Evolutionary conservation across 2,329 filamentous ascomycete species (phyloP).

Genomic region (Didymella sp.): DNA sequence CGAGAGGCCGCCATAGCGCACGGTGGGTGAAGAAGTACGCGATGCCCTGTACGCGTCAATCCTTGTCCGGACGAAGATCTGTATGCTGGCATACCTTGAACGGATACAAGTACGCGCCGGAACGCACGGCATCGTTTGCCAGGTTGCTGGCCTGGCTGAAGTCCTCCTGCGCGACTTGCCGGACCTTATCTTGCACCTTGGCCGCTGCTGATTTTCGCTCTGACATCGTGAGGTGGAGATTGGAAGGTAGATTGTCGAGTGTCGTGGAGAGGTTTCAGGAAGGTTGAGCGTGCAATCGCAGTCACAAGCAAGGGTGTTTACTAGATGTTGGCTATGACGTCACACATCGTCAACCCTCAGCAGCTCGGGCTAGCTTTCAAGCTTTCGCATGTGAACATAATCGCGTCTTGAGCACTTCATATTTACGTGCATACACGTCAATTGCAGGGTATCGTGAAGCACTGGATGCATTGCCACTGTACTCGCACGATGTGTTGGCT

Average conservation of each 20-base stretch:
- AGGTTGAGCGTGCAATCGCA: background rate
- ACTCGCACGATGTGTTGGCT: constrained; percentile 1
- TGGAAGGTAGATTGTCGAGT: constrained; percentile 12
- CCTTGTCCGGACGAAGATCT: background rate
- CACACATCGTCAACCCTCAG: background rate
- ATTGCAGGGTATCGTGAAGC: background rate
- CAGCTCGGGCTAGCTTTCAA: background rate
- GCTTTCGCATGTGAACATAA: background rate
- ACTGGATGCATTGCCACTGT: constrained; percentile 4
- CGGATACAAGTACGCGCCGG: constrained; percentile 84
- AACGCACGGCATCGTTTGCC: constrained; percentile 73
- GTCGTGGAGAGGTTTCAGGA: constrained; percentile 12
- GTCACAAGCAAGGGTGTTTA: constrained; percentile 1
- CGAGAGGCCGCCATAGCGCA: constrained; percentile 65
- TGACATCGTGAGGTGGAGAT: constrained; percentile 19
- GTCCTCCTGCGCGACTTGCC: constrained; percentile 70
- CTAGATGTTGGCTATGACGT: background rate
- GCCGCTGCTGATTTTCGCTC: constrained; percentile 15
- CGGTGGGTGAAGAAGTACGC: constrained; percentile 65
- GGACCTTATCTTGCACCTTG: constrained; percentile 59
- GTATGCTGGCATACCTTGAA: constrained; percentile 62
- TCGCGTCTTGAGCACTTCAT: background rate
- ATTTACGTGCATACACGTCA: constrained; percentile 5
- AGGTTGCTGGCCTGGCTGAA: constrained; percentile 69
- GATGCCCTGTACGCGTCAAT: constrained; percentile 58